These are phyloP conservation scores for Mortierella sp. DNA, from an alignment of 371 early-diverging fungal genomes.

Conservation along the genomic window DNA sequence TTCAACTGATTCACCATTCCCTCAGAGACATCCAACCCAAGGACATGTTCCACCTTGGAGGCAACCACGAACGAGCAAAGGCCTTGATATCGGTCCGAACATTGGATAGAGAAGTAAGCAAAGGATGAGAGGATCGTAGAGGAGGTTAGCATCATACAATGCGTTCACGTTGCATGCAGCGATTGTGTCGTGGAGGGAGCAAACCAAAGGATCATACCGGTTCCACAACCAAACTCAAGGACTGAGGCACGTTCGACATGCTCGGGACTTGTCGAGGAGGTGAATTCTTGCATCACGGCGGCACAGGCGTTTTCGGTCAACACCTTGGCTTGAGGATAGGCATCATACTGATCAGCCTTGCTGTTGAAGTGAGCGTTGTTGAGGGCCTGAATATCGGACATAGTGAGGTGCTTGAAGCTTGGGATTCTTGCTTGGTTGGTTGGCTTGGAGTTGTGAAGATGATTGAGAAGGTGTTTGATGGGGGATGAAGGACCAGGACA, in stretches of 20 bases:
- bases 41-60: constrained; percentile 12
- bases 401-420: not conserved
- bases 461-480: too few relatives aligned
- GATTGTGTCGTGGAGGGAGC: too few relatives aligned
- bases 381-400: constrained; percentile 14
- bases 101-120: too few relatives aligned
- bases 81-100: not conserved
- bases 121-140: too few relatives aligned
- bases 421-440: not conserved
- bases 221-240: constrained; percentile 44
- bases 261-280: constrained; percentile 22
- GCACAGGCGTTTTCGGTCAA: constrained; percentile 14
- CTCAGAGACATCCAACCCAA: constrained; percentile 40
- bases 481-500: too few relatives aligned
- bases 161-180: too few relatives aligned
- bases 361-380: constrained; percentile 41
- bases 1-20: constrained; percentile 33
- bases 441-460: not conserved
- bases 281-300: constrained; percentile 17
- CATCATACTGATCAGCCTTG: constrained; percentile 27
- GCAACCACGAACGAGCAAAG: constrained; percentile 24
- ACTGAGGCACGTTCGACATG: constrained; percentile 20
- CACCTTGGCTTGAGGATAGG: constrained; percentile 14
- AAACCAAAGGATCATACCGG: constrained; percentile 17
- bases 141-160: too few relatives aligned